A percentile compares a stretch with the other conserved stretches of the same genome.
phyloP scores from a whole-genome alignment of 371 early-diverging fungal species.

The Mucor saturninus region DNA sequence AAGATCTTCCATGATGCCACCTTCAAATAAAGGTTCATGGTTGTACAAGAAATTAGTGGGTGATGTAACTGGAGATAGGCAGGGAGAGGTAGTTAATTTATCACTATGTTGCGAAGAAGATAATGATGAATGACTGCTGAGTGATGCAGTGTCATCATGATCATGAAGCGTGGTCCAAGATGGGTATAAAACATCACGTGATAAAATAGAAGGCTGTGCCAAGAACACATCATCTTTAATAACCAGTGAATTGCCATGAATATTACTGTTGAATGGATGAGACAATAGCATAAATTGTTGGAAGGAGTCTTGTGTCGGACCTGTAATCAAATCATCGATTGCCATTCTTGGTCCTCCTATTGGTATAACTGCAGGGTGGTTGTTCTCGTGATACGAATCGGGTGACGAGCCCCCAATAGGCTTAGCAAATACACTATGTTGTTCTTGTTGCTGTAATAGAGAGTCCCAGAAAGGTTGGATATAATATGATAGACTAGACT shows the following conservation, averaged over 20 bases:
- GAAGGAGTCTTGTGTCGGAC: conserved; percentile 28
- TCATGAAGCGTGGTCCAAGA: conserved; percentile 4
- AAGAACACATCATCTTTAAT: conserved; percentile 35
- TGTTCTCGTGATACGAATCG: conserved; percentile 31
- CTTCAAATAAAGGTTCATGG: conserved; percentile 42
- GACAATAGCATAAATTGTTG: conserved; percentile 19
- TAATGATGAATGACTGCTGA: conserved; percentile 27
- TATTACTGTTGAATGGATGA: neutral
- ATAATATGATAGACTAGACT: conserved; percentile 13
- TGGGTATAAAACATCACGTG: conserved; percentile 6
- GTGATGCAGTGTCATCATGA: conserved; percentile 31
- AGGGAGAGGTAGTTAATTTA: conserved; percentile 15
- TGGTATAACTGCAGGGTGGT: conserved; percentile 29
- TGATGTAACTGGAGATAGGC: conserved; percentile 32
- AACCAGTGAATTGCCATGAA: neutral
- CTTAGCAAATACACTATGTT: conserved; percentile 18
- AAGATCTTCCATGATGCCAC: conserved; percentile 24
- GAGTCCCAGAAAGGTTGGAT: conserved; percentile 17
- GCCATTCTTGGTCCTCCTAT: conserved; percentile 32
- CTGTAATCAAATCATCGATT: conserved; percentile 27
- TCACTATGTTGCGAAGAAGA: conserved; percentile 26
- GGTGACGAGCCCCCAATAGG: conserved; percentile 31
- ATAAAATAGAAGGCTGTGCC: conserved; percentile 20
- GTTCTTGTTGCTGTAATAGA: conserved; percentile 8
- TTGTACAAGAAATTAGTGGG: conserved; percentile 37